Evolutionary conservation across 768 basidiomycete species (phyloP), one percentile per base, ranked within the genome.

Genomic region (Macrolepiota fuliginosa): DNA sequence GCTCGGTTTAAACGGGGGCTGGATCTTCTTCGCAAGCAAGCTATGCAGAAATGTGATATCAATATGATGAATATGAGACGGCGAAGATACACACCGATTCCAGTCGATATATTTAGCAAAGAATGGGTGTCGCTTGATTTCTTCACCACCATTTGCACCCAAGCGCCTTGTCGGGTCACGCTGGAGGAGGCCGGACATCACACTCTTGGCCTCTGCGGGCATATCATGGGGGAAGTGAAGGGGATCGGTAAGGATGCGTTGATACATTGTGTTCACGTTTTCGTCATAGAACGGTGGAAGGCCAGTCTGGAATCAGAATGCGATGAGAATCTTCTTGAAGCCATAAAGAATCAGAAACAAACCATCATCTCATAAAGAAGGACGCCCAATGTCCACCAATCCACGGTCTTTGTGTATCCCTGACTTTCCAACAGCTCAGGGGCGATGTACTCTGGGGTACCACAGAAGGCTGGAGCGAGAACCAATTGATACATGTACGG

Each of bases 201-300:
- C 87, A 61, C 91, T 91, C 67, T 88, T 82, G 1, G 97, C 96
- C 70, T 99, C 96, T 0, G 85, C 75, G 1, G 89, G 81, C 78
- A 98, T 90, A 67, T 98, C 96, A 11, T 87, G 78, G 7, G 92
- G 91, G 83, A 99, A 98, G 39, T 90, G 82, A 39, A 99, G 85
- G 1, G 96, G 96, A 69, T 99, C 96, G 25, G 88, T 83, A 25
- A 98, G 83, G 71, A 98, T 98, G 62, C 96, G 89, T 73, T 95
- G 91, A 72, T 96, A 96, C 95, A 96, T 97, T 46, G 91, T 90
- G 77, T 96, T 96, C 46, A 96, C 96, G 73, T 98, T 97, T 73
- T 99, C 96, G 69, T 98, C 96, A 73, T 98, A 99, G 83, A 97
- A 98, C 2, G 96, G 96, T 11, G 96, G 97, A 15, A 99, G 84